phyloP scores from a whole-genome alignment of 148 eudicot genomes.

The Rhododendron williamsianum region DNA sequence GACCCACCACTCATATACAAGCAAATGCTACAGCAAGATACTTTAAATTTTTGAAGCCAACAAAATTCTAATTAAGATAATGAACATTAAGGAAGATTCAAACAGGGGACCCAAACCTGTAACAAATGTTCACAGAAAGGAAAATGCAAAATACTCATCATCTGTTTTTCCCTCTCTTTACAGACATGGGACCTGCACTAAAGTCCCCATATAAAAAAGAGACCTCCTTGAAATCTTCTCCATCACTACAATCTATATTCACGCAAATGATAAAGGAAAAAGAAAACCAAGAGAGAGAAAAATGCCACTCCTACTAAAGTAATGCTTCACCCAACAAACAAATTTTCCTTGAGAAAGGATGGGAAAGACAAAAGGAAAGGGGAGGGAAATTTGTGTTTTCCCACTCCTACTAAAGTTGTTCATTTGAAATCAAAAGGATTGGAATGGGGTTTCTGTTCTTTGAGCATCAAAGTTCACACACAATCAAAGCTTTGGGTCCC shows the following conservation, averaged over 20 bases:
- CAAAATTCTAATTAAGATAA: neutral
- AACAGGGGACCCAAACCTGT: neutral
- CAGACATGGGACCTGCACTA: neutral
- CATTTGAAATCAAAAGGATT: slow-evolving; percentile 9
- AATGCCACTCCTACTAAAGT: neutral
- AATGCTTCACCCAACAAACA: neutral
- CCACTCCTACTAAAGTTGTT: neutral
- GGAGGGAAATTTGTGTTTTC: neutral
- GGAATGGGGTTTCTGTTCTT: neutral
- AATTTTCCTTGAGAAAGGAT: neutral
- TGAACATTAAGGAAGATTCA: neutral
- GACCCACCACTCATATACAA: no score
- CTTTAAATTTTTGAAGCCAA: neutral
- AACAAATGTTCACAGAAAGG: slow-evolving; percentile 2
- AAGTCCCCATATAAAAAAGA: slow-evolving; percentile 1
- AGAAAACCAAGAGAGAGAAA: neutral
- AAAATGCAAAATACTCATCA: neutral
- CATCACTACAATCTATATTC: slow-evolving; percentile 13
- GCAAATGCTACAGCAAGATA: neutral
- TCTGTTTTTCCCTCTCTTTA: neutral
- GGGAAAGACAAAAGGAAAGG: neutral
- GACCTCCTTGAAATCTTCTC: slow-evolving; percentile 14
- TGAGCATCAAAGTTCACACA: slow-evolving; percentile 8
- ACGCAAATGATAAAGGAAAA: neutral
- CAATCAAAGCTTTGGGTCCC: slow-evolving; percentile 2